Evolutionary conservation across 2,329 filamentous ascomycete species (phyloP).

Genomic region (Rhinocladiella similis): DNA sequence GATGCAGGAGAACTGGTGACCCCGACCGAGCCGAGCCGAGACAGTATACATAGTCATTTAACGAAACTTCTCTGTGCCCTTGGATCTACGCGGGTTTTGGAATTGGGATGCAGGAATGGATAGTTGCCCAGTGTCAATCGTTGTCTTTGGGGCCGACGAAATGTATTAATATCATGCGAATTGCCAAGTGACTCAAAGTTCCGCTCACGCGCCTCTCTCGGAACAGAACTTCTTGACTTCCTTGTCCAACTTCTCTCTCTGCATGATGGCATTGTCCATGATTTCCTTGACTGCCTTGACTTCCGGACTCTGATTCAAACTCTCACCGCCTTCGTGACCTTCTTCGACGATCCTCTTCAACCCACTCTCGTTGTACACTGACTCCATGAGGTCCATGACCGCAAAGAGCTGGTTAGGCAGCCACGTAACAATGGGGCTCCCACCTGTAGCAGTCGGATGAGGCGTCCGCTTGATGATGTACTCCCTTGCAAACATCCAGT

Average conservation of each 20-base stretch:
- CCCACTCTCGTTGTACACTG: constrained; percentile 40
- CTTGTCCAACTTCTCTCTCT: constrained; percentile 39
- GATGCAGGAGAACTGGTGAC: no score
- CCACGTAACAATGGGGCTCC: constrained; percentile 52
- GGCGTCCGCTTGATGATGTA: constrained; percentile 49
- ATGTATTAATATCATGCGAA: no score
- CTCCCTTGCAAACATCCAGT: constrained; percentile 51
- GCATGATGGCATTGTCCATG: constrained; percentile 37
- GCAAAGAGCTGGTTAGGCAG: constrained; percentile 49
- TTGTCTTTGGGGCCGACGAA: no score
- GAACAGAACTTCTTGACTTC: constrained; percentile 49
- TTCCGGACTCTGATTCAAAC: constrained; percentile 1
- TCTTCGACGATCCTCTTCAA: constrained; percentile 12
- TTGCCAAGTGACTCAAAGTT: no score
- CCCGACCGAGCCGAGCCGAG: no score
- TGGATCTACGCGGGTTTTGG: no score
- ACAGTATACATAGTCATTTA: no score
- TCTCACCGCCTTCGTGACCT: not conserved
- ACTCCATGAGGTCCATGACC: constrained; percentile 52
- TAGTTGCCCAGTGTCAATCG: no score
- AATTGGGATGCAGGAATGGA: no score
- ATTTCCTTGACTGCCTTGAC: constrained; percentile 33
- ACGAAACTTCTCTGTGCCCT: no score
- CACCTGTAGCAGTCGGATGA: constrained; percentile 50
- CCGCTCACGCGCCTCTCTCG: constrained; percentile 44